Evolutionary conservation across 306 rosid genomes (phyloP).

Genomic region (Gastrolobium bilobum): DNA sequence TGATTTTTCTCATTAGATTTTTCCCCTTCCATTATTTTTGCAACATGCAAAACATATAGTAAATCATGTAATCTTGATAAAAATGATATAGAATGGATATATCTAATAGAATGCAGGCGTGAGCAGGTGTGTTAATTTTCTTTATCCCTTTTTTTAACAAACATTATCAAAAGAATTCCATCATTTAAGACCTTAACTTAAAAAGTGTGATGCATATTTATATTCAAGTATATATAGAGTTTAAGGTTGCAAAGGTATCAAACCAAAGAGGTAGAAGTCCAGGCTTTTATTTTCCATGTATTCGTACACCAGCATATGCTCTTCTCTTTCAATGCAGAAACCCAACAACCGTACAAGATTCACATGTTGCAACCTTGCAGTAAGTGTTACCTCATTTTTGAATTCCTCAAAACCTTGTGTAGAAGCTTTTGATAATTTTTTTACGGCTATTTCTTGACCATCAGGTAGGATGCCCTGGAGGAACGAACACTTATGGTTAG

Average conservation of each 20-base stretch:
- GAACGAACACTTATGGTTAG: not conserved
- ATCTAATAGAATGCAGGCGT: too few relatives aligned
- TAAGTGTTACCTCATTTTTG: conserved; percentile 59
- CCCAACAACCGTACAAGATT: conserved; percentile 58
- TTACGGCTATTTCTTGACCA: conserved; percentile 60
- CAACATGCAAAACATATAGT: too few relatives aligned
- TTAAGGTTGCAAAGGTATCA: not conserved
- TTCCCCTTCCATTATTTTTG: not conserved
- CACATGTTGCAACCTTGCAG: conserved; percentile 64
- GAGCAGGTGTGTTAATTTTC: not conserved
- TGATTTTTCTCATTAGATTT: not conserved
- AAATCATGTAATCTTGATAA: too few relatives aligned
- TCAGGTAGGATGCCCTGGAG: conserved; percentile 49
- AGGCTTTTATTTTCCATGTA: conserved; percentile 66
- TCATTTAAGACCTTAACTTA: too few relatives aligned
- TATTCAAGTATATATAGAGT: not conserved
- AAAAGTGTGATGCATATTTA: not conserved
- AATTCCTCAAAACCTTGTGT: conserved; percentile 65
- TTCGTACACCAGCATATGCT: conserved; percentile 60
- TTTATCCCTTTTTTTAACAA: not conserved
- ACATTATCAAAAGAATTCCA: not conserved
- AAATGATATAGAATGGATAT: too few relatives aligned
- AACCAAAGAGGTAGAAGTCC: conserved; percentile 60
- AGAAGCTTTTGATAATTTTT: conserved; percentile 59
- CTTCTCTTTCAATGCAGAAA: conserved; percentile 52